A percentile compares a stretch with the other conserved stretches of the same genome.
Evolutionary conservation across 2,329 filamentous ascomycete genomes (phyloP).

Genomic region (Epichloe sylvatica): DNA sequence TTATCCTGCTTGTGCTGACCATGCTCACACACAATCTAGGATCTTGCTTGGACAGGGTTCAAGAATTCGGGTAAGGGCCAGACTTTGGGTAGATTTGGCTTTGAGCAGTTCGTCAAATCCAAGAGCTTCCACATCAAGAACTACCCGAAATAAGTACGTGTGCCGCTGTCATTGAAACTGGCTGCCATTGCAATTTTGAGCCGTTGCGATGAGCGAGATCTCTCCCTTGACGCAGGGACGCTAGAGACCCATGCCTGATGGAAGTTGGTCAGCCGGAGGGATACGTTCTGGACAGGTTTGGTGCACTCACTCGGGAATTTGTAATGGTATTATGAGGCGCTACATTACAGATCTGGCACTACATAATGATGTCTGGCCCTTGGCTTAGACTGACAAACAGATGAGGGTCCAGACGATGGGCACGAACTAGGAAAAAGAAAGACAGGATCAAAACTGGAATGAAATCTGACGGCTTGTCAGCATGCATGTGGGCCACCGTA

Average conservation of each 20-base stretch:
- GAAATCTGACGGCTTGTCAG: background rate
- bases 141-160: conserved; percentile 41
- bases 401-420: background rate
- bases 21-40: conserved; percentile 31
- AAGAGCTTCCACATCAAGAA: conserved; percentile 95
- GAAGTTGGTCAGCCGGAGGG: background rate
- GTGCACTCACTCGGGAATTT: background rate
- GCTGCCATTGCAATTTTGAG: background rate
- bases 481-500: background rate
- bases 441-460: background rate
- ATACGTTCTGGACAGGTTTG: background rate
- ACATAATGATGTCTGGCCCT: background rate
- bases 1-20: background rate
- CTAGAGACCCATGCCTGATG: background rate
- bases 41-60: conserved; percentile 94
- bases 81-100: conserved; percentile 79
- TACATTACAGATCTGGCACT: background rate
- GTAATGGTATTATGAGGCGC: background rate
- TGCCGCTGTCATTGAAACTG: background rate
- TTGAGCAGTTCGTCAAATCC: conserved; percentile 89
- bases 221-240: conserved; percentile 4
- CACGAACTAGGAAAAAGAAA: background rate
- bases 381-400: background rate
- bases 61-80: conserved; percentile 92
- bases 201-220: conserved; percentile 11